Base-by-base conservation (phyloP, 2,329 filamentous ascomycete genomes). In the Stagonosporopsis vannaccii region DNA sequence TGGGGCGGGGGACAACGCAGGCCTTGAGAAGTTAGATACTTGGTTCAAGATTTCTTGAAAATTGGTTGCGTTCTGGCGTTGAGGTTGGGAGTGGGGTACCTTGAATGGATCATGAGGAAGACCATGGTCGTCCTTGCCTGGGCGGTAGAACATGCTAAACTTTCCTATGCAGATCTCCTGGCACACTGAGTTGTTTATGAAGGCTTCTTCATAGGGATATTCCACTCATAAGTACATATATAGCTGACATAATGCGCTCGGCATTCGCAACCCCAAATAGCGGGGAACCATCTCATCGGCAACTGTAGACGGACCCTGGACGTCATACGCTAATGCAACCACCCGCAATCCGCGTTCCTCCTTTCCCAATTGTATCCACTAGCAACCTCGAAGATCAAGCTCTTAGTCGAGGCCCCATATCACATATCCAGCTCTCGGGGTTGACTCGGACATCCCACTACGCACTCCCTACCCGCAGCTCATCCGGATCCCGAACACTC, bases 1-100 rank as follows among this genome's bases (percentile, higher is more conserved):
- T 87, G 20, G 85, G 84, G 15, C 85, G 80, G 15, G 85, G 85
- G 37, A 86, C 76, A 2, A 87, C 84, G 70, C 85, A 87, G 30
- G 80, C 79, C 79, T 83, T 54, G 6, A 36, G 28, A 47, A 23
- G 35, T 40, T 23, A 33, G 28, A 36, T 22, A 13, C 19, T 8
- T n/a, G 11, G 12, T 13, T 30, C 9, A 12, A 20, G 22, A 6
- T 36, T 23, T 6, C 22, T 33, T 9, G 20, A 12, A 4, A 5
- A 13, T 19, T 12, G 19, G 35, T 20, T 19, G 19, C n/a, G 25
- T 20, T 4, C 19, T 32, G 26, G 25, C 6, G 22, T 1, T 23
- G 6, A 6, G 9, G 6, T 15, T 12, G 36, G 15, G 19, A 15
- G 22, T 25, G 17, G n/a, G 15, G 15, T 56, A 81, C 80, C 73